A percentile compares a stretch with the other conserved stretches of the same genome.
These are phyloP conservation scores for Apiotrichum akiyoshidainum DNA, from an alignment of 1,284 basidiomycete genomes.

Conservation along the genomic window DNA sequence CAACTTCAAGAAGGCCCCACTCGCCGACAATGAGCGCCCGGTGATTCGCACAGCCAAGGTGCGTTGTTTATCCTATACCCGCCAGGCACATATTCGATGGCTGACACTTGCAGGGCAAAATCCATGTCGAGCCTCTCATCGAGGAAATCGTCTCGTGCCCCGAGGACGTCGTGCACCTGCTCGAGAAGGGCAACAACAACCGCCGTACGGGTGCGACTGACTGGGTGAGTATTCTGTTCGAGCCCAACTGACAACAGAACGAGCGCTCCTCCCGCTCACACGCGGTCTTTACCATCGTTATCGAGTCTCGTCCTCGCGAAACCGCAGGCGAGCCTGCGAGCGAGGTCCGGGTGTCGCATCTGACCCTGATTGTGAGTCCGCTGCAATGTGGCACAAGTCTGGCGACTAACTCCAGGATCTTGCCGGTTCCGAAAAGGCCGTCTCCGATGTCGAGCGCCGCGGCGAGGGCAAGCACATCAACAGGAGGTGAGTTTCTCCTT, in stretches of 20 bases:
- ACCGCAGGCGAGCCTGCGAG: slow-evolving; percentile 25
- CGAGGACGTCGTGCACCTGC: slow-evolving; percentile 53
- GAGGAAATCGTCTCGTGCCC: slow-evolving; percentile 57
- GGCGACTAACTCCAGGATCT: slow-evolving; percentile 47
- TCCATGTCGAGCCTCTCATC: slow-evolving; percentile 53
- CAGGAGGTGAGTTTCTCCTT: slow-evolving; percentile 45
- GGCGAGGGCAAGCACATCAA: slow-evolving; percentile 61
- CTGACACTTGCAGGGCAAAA: slow-evolving; percentile 42
- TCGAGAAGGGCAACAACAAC: slow-evolving; percentile 54
- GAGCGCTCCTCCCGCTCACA: slow-evolving; percentile 56
- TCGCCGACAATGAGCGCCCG: slow-evolving; percentile 43
- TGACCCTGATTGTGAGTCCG: slow-evolving; percentile 20
- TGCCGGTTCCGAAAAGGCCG: slow-evolving; percentile 58
- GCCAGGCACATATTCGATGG: not conserved
- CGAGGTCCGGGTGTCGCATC: slow-evolving; percentile 45
- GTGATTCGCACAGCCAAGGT: slow-evolving; percentile 48
- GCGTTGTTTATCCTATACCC: slow-evolving; percentile 5
- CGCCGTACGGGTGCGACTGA: slow-evolving; percentile 57
- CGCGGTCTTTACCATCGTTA: slow-evolving; percentile 57
- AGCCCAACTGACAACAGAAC: slow-evolving; percentile 41
- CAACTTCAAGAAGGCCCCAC: slow-evolving; percentile 39
- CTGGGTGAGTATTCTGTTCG: slow-evolving; percentile 46
- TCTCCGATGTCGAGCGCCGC: slow-evolving; percentile 54
- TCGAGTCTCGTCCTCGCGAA: slow-evolving; percentile 44
- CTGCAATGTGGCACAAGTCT: not conserved